These are phyloP conservation scores for Neofusicoccum umdonicola DNA, from an alignment of 2,329 filamentous ascomycete genomes.

Conservation along the genomic window DNA sequence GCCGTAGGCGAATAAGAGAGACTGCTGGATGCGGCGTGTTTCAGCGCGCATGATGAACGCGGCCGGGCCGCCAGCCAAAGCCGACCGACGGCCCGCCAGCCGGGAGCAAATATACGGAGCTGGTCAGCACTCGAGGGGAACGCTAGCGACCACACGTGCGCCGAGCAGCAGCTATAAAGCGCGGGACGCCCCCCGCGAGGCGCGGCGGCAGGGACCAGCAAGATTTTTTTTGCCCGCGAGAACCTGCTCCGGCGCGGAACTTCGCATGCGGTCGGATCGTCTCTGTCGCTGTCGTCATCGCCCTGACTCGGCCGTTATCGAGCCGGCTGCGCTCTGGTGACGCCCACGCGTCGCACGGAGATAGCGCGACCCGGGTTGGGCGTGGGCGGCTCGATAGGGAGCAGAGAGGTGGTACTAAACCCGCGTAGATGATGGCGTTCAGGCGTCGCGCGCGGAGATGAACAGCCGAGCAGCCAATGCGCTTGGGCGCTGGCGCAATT, in stretches of 20 bases:
- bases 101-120: neutral
- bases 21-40: neutral
- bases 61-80: slow-evolving; percentile 1
- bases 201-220: neutral
- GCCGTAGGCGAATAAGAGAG: neutral
- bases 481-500: slow-evolving; percentile 9
- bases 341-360: neutral
- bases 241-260: neutral
- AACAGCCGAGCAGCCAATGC: slow-evolving; percentile 10
- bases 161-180: neutral
- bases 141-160: neutral
- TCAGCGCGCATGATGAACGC: slow-evolving; percentile 1
- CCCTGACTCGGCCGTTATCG: neutral
- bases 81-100: slow-evolving; percentile 11
- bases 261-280: neutral
- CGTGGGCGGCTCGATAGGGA: neutral
- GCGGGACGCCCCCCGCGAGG: neutral
- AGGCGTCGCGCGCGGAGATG: slow-evolving; percentile 14
- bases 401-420: neutral
- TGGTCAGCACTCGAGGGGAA: neutral
- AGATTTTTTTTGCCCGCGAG: neutral
- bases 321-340: neutral
- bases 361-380: slow-evolving; percentile 3
- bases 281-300: neutral
- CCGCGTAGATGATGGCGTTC: neutral